phyloP scores from a whole-genome alignment of 306 rosid genomes.

The Comarum palustre region DNA sequence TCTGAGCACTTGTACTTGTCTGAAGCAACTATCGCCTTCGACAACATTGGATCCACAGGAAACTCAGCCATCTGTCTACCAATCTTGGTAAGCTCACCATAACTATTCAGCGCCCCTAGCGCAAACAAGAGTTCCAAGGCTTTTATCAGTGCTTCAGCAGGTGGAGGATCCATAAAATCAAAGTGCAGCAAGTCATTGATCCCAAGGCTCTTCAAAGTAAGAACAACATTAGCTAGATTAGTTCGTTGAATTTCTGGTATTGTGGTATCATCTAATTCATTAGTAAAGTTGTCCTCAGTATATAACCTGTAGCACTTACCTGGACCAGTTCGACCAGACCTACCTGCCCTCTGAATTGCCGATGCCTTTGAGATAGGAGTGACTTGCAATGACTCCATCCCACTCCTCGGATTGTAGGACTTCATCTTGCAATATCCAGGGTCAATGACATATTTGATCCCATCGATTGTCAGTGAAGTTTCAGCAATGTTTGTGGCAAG shows the following conservation, averaged over 20 bases:
- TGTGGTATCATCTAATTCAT: slow-evolving; percentile 71
- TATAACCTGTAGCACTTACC: slow-evolving; percentile 89
- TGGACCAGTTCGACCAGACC: slow-evolving; percentile 88
- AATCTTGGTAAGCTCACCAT: slow-evolving; percentile 74
- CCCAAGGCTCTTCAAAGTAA: slow-evolving; percentile 79
- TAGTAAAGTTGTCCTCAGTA: slow-evolving; percentile 55
- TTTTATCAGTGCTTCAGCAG: slow-evolving; percentile 76
- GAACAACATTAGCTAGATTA: slow-evolving; percentile 87
- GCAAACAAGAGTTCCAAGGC: slow-evolving; percentile 84
- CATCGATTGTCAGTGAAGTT: slow-evolving; percentile 91
- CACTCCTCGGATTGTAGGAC: slow-evolving; percentile 77
- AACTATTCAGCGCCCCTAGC: slow-evolving; percentile 68
- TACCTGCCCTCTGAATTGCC: slow-evolving; percentile 81
- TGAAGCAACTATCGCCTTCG: slow-evolving; percentile 86
- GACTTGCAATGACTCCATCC: slow-evolving; percentile 80
- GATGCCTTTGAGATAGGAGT: slow-evolving; percentile 92
- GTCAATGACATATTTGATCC: slow-evolving; percentile 89
- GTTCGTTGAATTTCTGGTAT: slow-evolving; percentile 85
- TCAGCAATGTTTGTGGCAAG: slow-evolving; percentile 95
- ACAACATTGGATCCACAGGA: slow-evolving; percentile 90
- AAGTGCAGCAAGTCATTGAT: slow-evolving; percentile 69
- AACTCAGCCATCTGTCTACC: slow-evolving; percentile 96
- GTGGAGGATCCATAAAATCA: slow-evolving; percentile 96
- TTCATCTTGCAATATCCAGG: slow-evolving; percentile 78
- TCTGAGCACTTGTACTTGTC: slow-evolving; percentile 79